Percentiles rank a stretch among this genome's conserved stretches.
These are phyloP conservation scores for Macrophomina pseudophaseolina DNA, from an alignment of 2,329 filamentous ascomycete genomes.

Conservation along the genomic window DNA sequence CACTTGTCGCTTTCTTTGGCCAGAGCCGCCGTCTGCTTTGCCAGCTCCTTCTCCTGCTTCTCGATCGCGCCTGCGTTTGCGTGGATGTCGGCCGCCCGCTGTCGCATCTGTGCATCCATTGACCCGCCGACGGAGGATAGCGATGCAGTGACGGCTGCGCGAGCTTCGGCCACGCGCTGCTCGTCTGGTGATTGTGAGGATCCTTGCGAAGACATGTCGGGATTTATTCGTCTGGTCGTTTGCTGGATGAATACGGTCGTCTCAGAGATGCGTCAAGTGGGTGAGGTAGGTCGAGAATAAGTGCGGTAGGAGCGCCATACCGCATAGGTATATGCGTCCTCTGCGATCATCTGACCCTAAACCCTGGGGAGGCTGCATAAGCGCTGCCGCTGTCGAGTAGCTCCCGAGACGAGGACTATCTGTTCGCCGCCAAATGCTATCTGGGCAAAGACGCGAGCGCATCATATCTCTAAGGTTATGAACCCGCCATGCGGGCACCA, in stretches of 20 bases:
- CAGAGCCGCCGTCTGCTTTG: conserved; percentile 64
- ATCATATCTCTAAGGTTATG: not conserved
- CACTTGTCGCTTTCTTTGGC: conserved; percentile 69
- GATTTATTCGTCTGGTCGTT: not conserved
- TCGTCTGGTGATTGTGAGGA: conserved; percentile 13
- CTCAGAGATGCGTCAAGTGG: not conserved
- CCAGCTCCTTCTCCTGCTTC: conserved; percentile 70
- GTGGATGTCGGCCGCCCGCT: conserved; percentile 72
- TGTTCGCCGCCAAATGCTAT: not conserved
- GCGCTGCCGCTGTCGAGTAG: conserved; percentile 17
- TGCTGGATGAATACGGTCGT: not conserved
- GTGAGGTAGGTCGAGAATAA: not conserved
- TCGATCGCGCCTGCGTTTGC: conserved; percentile 68
- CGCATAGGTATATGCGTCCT: conserved; percentile 1
- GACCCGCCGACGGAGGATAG: conserved; percentile 66
- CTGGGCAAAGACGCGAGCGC: not conserved
- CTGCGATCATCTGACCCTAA: conserved; percentile 17
- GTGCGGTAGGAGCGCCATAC: not conserved
- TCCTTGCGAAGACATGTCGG: conserved; percentile 17
- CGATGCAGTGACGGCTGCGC: conserved; percentile 56
- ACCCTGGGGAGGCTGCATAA: conserved; percentile 19
- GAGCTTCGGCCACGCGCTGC: conserved; percentile 53
- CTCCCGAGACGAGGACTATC: not conserved
- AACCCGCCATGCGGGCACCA: no score
- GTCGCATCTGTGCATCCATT: conserved; percentile 70